Conservation (phyloP, 2,329 filamentous ascomycete genomes). For the Neopestalotiopsis sp. region DNA sequence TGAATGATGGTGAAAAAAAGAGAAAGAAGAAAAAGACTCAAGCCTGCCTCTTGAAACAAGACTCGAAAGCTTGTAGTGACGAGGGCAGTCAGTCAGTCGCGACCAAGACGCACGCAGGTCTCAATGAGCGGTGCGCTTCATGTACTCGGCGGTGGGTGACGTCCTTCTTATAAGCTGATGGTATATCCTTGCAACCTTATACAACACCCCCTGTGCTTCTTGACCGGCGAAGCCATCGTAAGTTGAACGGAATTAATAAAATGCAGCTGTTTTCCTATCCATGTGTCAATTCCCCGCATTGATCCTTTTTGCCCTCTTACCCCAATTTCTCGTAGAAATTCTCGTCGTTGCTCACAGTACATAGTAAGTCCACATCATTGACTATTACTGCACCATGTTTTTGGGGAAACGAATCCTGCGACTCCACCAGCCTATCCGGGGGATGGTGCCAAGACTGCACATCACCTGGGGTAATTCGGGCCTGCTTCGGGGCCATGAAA, state of each 20-base stretch:
- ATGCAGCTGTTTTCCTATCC: not conserved
- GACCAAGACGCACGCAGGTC: not conserved
- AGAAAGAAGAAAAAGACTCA: not conserved
- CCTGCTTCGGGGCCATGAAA: conserved; percentile 13
- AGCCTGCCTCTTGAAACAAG: not conserved
- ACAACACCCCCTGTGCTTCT: not conserved
- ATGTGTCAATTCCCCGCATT: not conserved
- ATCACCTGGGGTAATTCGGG: conserved; percentile 12
- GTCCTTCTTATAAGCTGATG: too few relatives aligned
- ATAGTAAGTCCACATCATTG: not conserved
- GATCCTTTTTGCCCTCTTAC: not conserved
- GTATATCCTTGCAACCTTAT: too few relatives aligned
- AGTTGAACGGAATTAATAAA: not conserved
- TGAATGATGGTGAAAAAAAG: not conserved
- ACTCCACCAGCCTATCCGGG: conserved; percentile 17
- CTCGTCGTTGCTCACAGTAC: not conserved
- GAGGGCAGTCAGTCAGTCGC: not conserved
- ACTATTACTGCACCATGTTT: not conserved
- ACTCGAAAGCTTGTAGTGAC: not conserved
- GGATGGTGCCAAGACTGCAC: conserved; percentile 16
- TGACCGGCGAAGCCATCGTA: not conserved
- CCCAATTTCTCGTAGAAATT: conserved; percentile 10
- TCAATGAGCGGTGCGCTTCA: not conserved
- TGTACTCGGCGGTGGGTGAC: not conserved
- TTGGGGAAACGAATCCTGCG: not conserved